Percentiles rank a stretch among this genome's conserved stretches.
These are phyloP conservation scores for Talaromyces rugulosus DNA, from an alignment of 2,329 filamentous ascomycete genomes.

Conservation along the genomic window DNA sequence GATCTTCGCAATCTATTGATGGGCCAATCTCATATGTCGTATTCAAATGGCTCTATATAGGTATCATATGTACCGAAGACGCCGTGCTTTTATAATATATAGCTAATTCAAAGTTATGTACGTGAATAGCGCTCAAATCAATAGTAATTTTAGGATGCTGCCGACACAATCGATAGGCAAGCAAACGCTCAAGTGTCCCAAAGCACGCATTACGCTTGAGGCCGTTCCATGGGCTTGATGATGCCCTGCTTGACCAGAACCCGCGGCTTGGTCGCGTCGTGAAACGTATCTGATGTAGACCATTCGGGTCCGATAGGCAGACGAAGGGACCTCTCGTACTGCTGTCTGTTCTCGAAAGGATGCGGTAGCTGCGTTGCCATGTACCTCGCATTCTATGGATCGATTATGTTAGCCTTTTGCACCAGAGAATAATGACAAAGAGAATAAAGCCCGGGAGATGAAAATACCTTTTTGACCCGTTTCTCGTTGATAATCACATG, in stretches of 20 bases:
- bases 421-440: background rate
- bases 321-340: constrained; percentile 85
- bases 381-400: constrained; percentile 71
- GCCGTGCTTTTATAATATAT: background rate
- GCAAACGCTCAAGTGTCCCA: background rate
- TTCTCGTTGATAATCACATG: constrained; percentile 92
- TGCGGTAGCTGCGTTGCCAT: constrained; percentile 79
- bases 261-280: constrained; percentile 81
- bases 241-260: constrained; percentile 87
- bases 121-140: background rate
- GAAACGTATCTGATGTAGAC: constrained; percentile 93
- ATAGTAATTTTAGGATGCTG: background rate
- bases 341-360: constrained; percentile 78
- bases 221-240: constrained; percentile 82
- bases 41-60: background rate
- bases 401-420: constrained; percentile 9
- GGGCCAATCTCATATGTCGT: background rate
- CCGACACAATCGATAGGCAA: background rate
- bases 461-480: constrained; percentile 72
- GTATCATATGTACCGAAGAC: background rate
- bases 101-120: background rate
- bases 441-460: constrained; percentile 32
- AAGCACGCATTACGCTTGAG: constrained; percentile 44
- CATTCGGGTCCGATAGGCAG: constrained; percentile 90
- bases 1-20: background rate